Conservation (phyloP, 2,329 filamentous ascomycete genomes). For the Fusarium heterosporum region DNA sequence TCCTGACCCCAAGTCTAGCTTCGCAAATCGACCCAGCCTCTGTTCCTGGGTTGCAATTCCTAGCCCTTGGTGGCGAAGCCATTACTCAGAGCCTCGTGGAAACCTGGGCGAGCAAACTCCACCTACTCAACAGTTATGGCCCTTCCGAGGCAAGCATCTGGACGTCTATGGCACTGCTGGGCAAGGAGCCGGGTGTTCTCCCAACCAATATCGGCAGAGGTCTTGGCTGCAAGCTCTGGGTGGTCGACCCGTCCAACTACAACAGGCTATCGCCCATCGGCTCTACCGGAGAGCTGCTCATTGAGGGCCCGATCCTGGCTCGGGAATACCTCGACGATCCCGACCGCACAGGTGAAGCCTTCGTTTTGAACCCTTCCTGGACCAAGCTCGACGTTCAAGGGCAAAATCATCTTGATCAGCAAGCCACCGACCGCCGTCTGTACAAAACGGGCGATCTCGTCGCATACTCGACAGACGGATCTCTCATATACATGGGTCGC, state of each 20-base stretch:
- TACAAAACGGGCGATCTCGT: constrained; percentile 53
- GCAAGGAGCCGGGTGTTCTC: constrained; percentile 6
- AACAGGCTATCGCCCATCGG: constrained; percentile 6
- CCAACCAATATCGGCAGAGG: constrained; percentile 9
- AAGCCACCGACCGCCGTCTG: constrained; percentile 1
- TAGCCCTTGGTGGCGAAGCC: constrained; percentile 11
- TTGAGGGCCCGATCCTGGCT: constrained; percentile 5
- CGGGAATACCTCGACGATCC: constrained; percentile 5
- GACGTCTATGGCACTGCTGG: constrained; percentile 9
- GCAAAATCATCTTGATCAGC: constrained; percentile 1
- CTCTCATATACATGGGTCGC: constrained; percentile 54
- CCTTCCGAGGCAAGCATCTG: constrained; percentile 14
- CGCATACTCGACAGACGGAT: constrained; percentile 54
- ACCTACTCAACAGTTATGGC: constrained; percentile 11
- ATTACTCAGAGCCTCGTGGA: constrained; percentile 7
- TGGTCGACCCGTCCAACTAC: constrained; percentile 5
- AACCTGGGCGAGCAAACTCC: constrained; percentile 6
- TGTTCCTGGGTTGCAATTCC: constrained; percentile 6
- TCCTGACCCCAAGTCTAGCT: constrained; percentile 36
- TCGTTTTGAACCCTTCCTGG: constrained; percentile 4
- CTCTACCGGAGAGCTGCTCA: constrained; percentile 1
- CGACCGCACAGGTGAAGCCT: constrained; percentile 1
- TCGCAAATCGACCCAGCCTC: constrained; percentile 10
- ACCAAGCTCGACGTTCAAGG: constrained; percentile 29
- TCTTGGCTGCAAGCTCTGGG: constrained; percentile 8